A percentile compares a stretch with the other conserved stretches of the same genome.
Conservation (phyloP, 192 early-diverging fungal genomes). For the Coemansia pectinata region DNA sequence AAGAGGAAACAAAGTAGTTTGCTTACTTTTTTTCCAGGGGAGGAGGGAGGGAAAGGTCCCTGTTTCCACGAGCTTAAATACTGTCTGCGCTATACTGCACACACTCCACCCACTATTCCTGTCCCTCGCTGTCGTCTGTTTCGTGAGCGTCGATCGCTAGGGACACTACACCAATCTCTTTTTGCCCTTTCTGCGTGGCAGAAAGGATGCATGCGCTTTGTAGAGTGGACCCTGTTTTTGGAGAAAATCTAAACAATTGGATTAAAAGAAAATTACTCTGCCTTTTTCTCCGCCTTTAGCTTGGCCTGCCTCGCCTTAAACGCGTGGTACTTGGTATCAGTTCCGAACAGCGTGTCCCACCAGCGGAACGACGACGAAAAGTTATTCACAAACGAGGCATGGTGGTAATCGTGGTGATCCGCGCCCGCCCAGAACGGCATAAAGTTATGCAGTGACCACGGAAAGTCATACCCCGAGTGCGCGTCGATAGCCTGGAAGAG, state of each 20-base stretch:
- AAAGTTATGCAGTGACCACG: conserved; percentile 86
- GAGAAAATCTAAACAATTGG: not conserved
- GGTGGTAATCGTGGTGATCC: conserved; percentile 95
- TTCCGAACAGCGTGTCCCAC: conserved; percentile 90
- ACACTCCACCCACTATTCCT: not conserved
- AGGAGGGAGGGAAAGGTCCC: not conserved
- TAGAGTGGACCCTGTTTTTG: not conserved
- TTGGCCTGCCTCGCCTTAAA: conserved; percentile 45
- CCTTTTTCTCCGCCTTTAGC: conserved; percentile 16
- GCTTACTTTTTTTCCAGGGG: not conserved
- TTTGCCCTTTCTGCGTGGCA: not conserved
- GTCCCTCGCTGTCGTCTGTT: not conserved
- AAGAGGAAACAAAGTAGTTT: not conserved
- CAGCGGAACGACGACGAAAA: conserved; percentile 84
- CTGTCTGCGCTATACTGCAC: not conserved
- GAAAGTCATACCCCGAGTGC: conserved; percentile 95
- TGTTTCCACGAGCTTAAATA: not conserved
- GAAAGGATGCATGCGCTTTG: not conserved
- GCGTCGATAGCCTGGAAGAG: conserved; percentile 84
- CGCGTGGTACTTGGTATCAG: conserved; percentile 75
- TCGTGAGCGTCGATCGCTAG: not conserved
- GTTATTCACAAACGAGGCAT: conserved; percentile 77
- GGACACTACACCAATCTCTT: not conserved
- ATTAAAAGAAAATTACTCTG: conserved; percentile 1
- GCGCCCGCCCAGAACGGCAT: conserved; percentile 89